Conservation (phyloP, 2,329 filamentous ascomycete species). For the Corynespora cassiicola region DNA sequence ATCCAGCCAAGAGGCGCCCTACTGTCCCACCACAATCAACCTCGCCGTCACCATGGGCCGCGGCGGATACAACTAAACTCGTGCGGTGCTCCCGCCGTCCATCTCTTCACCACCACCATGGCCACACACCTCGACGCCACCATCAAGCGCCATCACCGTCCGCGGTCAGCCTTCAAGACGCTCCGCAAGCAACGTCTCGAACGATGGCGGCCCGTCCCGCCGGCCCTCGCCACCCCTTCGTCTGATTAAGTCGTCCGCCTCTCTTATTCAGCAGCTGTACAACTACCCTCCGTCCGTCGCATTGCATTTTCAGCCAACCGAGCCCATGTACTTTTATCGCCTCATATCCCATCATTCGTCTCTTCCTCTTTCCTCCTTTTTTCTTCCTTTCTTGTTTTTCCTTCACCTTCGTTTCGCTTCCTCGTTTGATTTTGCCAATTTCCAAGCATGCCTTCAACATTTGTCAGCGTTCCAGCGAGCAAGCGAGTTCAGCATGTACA, state of each 20-base stretch:
- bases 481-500: conserved; percentile 7
- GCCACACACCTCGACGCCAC: conserved; percentile 6
- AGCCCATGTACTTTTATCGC: no score
- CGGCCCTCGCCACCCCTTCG: background rate
- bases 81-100: conserved; percentile 21
- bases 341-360: no score
- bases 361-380: background rate
- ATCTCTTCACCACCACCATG: conserved; percentile 10
- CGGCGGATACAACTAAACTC: conserved; percentile 40
- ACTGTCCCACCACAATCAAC: conserved; percentile 11
- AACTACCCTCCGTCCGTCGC: no score
- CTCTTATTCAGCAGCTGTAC: no score
- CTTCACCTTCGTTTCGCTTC: conserved; percentile 5
- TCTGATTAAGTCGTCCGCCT: background rate
- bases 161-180: conserved; percentile 20
- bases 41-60: conserved; percentile 35
- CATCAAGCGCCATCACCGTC: conserved; percentile 12
- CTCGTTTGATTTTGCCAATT: conserved; percentile 8
- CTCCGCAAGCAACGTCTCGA: conserved; percentile 34
- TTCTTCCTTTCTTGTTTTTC: conserved; percentile 2
- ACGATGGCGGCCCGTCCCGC: conserved; percentile 23
- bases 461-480: conserved; percentile 22
- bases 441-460: conserved; percentile 9
- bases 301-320: no score
- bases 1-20: conserved; percentile 21